These are phyloP conservation scores for Penicillium nucicola DNA, from an alignment of 495 filamentous ascomycete genomes.

Conservation along the genomic window DNA sequence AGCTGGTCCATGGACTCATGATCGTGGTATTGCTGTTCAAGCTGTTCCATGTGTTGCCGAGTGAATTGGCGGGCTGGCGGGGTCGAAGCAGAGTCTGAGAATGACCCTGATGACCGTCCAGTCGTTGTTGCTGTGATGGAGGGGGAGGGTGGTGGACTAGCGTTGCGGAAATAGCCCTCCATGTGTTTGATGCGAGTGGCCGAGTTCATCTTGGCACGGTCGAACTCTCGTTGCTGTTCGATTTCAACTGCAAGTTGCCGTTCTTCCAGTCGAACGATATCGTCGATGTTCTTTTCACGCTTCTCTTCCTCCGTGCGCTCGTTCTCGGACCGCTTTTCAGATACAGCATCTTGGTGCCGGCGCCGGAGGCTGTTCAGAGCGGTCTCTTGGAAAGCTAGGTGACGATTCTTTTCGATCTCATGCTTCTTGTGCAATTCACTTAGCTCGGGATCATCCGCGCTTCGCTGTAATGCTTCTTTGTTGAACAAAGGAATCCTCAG, in stretches of 20 bases:
- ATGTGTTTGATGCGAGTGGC: slow-evolving; percentile 71
- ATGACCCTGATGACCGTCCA: slow-evolving; percentile 21
- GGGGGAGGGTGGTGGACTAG: slow-evolving; percentile 40
- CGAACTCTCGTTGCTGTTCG: slow-evolving; percentile 56
- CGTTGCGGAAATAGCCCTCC: slow-evolving; percentile 71
- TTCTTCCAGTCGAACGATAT: slow-evolving; percentile 64
- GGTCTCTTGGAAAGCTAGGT: slow-evolving; percentile 47
- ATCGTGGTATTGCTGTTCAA: slow-evolving; percentile 67
- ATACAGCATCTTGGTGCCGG: slow-evolving; percentile 33
- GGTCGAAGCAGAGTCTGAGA: slow-evolving; percentile 16
- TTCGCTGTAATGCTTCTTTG: slow-evolving; percentile 39
- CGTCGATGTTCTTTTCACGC: slow-evolving; percentile 48
- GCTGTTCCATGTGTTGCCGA: slow-evolving; percentile 48
- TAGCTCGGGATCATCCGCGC: slow-evolving; percentile 46
- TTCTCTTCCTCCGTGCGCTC: slow-evolving; percentile 48
- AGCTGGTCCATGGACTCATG: slow-evolving; percentile 68
- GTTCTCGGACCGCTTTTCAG: slow-evolving; percentile 25
- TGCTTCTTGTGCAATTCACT: slow-evolving; percentile 51
- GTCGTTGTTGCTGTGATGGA: not conserved
- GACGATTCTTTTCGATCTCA: slow-evolving; percentile 55
- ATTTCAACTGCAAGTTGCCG: slow-evolving; percentile 72
- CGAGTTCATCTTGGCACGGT: slow-evolving; percentile 55
- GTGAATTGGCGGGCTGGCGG: slow-evolving; percentile 31
- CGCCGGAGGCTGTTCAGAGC: slow-evolving; percentile 29
- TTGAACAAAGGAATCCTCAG: slow-evolving; percentile 40